Base-by-base conservation (phyloP, 352 stramenopile species). In the Aphanomyces stellatus region DNA sequence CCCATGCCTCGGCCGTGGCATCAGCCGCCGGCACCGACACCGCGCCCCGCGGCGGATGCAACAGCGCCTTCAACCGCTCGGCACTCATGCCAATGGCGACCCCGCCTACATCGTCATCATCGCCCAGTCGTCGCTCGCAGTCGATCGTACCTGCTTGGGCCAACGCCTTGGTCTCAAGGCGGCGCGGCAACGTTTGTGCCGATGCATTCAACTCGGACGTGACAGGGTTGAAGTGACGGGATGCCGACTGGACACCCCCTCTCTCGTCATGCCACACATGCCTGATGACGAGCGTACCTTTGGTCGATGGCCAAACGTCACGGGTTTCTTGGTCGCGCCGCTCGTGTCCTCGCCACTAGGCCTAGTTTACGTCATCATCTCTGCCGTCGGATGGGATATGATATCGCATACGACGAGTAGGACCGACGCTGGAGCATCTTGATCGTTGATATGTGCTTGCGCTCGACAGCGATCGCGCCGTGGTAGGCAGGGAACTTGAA, bases 271-370 rank as follows among this genome's bases (percentile, higher is more conserved):
- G n/a, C n/a, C n/a, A n/a, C n/a, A n/a, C n/a, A n/a, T n/a, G n/a
- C n/a, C n/a, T n/a, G n/a, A n/a, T n/a, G n/a, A n/a, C n/a, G n/a
- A n/a, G n/a, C 69, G 31, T 77, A 88, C 79, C 65, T 75, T 69
- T 46, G 81, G 85, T 3, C 85, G 82, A 67, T 93, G 85, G 33
- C 82, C 85, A 51, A 93, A 93, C 0, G 77, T 85, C 64, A 86
- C 73, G 19, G 75, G 68, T 56, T 87, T 74, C 11, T 74, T 79
- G 2, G 76, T 76, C 27, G 42, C 7, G 19, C 25, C 13, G n/a
- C 27, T 11, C 24, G 28, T 60, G 6, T 11, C 5, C 24, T 11
- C 11, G 5, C 51, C 62, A 72, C 57, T 31, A 53, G 55, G 59
- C 67, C 65, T 40, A 60, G 33, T 10, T n/a, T n/a, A n/a, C n/a